Conservation (phyloP, 306 rosid genomes). For the Medicago arabica region DNA sequence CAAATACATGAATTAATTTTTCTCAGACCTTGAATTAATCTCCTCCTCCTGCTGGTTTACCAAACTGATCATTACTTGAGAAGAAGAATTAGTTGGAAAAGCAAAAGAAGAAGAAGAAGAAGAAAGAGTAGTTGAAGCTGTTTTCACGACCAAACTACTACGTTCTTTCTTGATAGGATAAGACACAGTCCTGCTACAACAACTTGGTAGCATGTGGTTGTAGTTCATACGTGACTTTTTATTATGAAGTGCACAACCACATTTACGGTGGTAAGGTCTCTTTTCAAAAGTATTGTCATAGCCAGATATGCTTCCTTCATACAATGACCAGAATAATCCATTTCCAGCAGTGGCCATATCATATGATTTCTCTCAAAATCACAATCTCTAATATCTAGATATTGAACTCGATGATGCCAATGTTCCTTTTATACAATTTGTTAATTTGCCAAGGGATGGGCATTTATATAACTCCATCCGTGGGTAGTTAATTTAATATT, state of each 20-base stretch:
- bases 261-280: conserved; percentile 72
- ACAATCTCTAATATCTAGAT: not conserved
- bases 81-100: not conserved
- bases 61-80: conserved; percentile 3
- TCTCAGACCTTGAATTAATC: too few species aligned
- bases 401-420: not conserved
- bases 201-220: conserved; percentile 5
- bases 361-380: not conserved
- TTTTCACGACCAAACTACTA: conserved; percentile 48
- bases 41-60: conserved; percentile 31
- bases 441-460: too few species aligned
- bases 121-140: not conserved
- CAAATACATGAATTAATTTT: too few species aligned
- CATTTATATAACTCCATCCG: too few species aligned
- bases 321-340: conserved; percentile 48
- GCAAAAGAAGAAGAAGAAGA: conserved; percentile 10
- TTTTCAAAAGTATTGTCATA: conserved; percentile 56
- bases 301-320: conserved; percentile 58
- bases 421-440: not conserved
- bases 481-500: too few species aligned
- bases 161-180: conserved; percentile 63
- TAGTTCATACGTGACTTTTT: conserved; percentile 19
- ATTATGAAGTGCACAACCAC: conserved; percentile 56
- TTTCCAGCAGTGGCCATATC: conserved; percentile 49
- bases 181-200: conserved; percentile 45